phyloP scores from a whole-genome alignment of 2,329 filamentous ascomycete genomes.

The Aureobasidium pullulans region DNA sequence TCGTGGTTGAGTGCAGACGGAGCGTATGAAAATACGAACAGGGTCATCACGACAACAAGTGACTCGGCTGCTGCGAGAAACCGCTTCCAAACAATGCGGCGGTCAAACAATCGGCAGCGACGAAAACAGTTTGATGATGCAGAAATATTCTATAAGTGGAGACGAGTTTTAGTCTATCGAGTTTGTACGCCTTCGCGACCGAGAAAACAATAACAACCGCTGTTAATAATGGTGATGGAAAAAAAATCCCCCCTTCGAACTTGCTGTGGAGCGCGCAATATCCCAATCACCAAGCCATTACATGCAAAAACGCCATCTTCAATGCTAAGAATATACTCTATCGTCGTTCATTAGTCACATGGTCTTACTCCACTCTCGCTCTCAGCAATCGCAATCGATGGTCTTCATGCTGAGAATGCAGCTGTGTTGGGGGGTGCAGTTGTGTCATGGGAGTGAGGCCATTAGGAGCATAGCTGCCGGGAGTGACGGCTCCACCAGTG shows the following conservation, averaged over 20 bases:
- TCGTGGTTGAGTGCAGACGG: too few relatives aligned
- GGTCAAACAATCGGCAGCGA: too few relatives aligned
- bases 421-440: neutral
- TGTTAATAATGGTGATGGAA: neutral
- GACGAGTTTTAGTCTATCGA: neutral
- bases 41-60: too few relatives aligned
- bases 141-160: neutral
- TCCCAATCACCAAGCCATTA: neutral
- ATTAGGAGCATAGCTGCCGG: neutral
- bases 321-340: neutral
- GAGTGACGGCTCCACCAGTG: neutral
- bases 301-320: neutral
- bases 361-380: slow-evolving; percentile 1
- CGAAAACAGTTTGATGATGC: too few relatives aligned
- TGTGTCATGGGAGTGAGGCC: neutral
- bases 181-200: neutral
- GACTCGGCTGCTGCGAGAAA: too few relatives aligned
- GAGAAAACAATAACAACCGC: neutral
- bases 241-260: neutral
- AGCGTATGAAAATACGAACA: too few relatives aligned
- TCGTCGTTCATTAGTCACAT: neutral
- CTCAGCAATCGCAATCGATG: neutral
- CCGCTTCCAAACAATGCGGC: too few relatives aligned
- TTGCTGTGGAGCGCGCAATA: neutral
- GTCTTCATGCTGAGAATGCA: neutral